These are phyloP conservation scores for Nitzschia palea DNA, from an alignment of 108 stramenopile genomes.

Conservation along the genomic window DNA sequence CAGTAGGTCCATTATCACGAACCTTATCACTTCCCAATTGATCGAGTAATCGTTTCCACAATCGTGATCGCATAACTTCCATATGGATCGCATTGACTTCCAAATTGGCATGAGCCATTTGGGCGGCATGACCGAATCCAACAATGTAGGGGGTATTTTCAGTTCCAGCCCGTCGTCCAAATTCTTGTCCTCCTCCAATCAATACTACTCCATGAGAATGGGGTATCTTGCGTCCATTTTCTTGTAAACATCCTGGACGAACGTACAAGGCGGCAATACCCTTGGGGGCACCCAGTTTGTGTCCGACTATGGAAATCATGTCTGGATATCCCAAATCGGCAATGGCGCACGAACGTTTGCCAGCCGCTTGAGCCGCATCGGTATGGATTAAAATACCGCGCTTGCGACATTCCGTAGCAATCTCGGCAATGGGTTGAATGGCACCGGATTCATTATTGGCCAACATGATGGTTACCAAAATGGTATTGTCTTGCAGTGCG, in stretches of 20 bases:
- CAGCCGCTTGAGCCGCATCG: slow-evolving; percentile 96
- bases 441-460: slow-evolving; percentile 97
- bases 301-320: slow-evolving; percentile 94
- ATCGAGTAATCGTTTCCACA: slow-evolving; percentile 51
- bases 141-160: slow-evolving; percentile 95
- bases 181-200: slow-evolving; percentile 82
- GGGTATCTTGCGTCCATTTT: slow-evolving; percentile 24
- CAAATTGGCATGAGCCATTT: slow-evolving; percentile 37
- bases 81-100: slow-evolving; percentile 54
- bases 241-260: slow-evolving; percentile 55
- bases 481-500: slow-evolving; percentile 71
- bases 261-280: slow-evolving; percentile 94
- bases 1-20: slow-evolving; percentile 78
- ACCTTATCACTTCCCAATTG: slow-evolving; percentile 44
- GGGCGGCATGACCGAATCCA: slow-evolving; percentile 83
- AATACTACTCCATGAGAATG: slow-evolving; percentile 53
- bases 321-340: slow-evolving; percentile 66
- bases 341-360: slow-evolving; percentile 78
- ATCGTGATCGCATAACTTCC: slow-evolving; percentile 59
- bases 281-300: slow-evolving; percentile 97
- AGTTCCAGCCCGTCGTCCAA: slow-evolving; percentile 91
- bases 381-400: slow-evolving; percentile 88
- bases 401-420: slow-evolving; percentile 70
- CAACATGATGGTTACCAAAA: slow-evolving; percentile 94
- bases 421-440: slow-evolving; percentile 85